These are phyloP conservation scores for Porphyra umbilicalis DNA, from an alignment of 31 red algal genomes.

Conservation along the genomic window DNA sequence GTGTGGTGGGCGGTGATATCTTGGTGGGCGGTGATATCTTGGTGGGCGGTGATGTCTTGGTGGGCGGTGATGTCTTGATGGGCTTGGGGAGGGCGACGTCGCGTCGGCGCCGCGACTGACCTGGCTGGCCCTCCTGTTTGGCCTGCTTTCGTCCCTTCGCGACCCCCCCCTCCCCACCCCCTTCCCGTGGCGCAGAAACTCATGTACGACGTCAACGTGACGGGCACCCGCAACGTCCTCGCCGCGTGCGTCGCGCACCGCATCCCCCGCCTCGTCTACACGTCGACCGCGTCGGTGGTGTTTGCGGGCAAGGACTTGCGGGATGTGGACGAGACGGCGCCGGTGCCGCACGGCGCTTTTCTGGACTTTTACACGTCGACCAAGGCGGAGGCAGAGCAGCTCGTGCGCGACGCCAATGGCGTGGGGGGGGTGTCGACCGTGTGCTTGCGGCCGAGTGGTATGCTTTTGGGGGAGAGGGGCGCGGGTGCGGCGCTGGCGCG, in stretches of 20 bases:
- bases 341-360: constrained; percentile 26
- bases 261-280: constrained; percentile 68
- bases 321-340: constrained; percentile 63
- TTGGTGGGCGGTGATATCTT: neutral
- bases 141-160: constrained; percentile 20
- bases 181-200: constrained; percentile 41
- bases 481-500: too few relatives aligned
- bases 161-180: constrained; percentile 32
- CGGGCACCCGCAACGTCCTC: constrained; percentile 78
- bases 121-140: too few relatives aligned
- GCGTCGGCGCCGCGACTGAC: neutral
- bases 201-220: constrained; percentile 82
- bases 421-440: constrained; percentile 7
- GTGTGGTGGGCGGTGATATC: neutral
- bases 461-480: neutral
- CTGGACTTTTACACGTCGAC: constrained; percentile 82
- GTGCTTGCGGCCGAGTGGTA: constrained; percentile 19
- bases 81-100: neutral
- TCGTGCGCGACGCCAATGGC: constrained; percentile 50
- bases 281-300: constrained; percentile 82
- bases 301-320: constrained; percentile 68
- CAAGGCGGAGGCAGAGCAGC: constrained; percentile 66
- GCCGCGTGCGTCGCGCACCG: constrained; percentile 64
- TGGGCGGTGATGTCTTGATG: neutral
- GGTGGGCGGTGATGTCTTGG: neutral